Evolutionary conservation across 1,284 basidiomycete species (phyloP).

Genomic region (Boletus smithii): DNA sequence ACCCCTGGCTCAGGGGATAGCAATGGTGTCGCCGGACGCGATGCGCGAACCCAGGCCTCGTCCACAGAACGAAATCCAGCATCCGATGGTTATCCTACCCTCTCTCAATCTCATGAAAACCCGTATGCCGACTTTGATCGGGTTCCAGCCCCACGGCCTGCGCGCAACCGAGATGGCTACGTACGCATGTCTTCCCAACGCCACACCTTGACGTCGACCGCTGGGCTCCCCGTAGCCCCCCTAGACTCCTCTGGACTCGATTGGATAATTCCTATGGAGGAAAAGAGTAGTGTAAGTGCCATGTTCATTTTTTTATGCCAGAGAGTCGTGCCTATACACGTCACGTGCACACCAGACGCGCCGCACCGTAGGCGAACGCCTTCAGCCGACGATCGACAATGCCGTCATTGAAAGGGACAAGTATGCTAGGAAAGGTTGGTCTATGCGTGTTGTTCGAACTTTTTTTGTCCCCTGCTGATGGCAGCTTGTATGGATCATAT

Average conservation of each 20-base stretch:
- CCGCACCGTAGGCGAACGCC: conserved; percentile 41
- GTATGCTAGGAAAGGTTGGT: conserved; percentile 38
- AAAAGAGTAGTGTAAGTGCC: conserved; percentile 19
- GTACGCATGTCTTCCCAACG: conserved; percentile 12
- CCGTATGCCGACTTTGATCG: conserved; percentile 15
- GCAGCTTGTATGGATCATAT: background rate
- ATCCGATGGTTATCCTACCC: conserved; percentile 8
- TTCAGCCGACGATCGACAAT: conserved; percentile 42
- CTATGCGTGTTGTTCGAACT: background rate
- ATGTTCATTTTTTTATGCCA: background rate
- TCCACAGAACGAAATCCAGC: conserved; percentile 12
- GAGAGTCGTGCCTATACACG: background rate
- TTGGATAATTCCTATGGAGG: conserved; percentile 28
- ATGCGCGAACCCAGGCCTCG: conserved; percentile 1
- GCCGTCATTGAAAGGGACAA: conserved; percentile 42
- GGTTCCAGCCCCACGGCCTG: background rate
- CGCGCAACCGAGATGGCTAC: conserved; percentile 18
- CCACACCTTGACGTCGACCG: background rate
- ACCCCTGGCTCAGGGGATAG: background rate
- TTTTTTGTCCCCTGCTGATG: conserved; percentile 3
- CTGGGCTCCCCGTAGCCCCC: background rate
- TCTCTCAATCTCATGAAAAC: conserved; percentile 2
- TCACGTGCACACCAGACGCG: conserved; percentile 18
- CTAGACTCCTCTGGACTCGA: conserved; percentile 20
- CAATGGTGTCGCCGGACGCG: background rate